Base-by-base conservation (phyloP, 192 early-diverging fungal species). In the Coemansia sp. region DNA sequence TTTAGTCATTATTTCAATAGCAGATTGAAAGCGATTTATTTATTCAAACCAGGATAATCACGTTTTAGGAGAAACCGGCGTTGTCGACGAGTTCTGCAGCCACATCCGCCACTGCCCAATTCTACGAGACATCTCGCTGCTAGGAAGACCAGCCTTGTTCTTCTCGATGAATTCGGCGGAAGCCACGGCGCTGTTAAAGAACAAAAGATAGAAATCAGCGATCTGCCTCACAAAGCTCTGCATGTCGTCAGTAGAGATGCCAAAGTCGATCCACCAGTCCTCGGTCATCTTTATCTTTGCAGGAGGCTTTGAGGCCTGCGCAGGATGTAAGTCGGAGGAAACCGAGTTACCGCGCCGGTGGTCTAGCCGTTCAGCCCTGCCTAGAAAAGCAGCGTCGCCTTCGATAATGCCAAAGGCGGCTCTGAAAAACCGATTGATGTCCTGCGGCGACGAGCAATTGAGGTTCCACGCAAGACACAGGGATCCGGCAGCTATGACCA, bases 151-250 rank as follows among this genome's bases (percentile, higher is more conserved):
- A 9, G 19, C 42, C 61, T 58, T 66, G 58, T 78, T 66, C 14
- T 62, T 63, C 39, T 78, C 75, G 25, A 69, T 58, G 53, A 72
- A 72, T 28, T 68, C 66, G 11, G 70, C 45, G 11, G 77, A 59
- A 9, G 69, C 64, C 3, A 67, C 56, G 4, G 61, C 61, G 55
- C 68, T 71, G 59, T 67, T 74, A 57, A 72, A 71, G 30, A 74
- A 80, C 52, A 74, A 24, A 61, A 71, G 14, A 62, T 82, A 78
- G 55, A 82, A 82, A 28, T 82, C 80, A 19, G 68, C 69, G 53
- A 74, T 74, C 42, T 82, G 80, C n/a, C 71, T 59, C 42, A 76
- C 72, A 74, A 82, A 82, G 61, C 71, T 53, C 62, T 63, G 64
- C 11, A 80, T 69, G 28, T 74, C 72, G 16, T 51, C 20, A 5